Percentiles rank a stretch among this genome's conserved stretches.
phyloP scores from a whole-genome alignment of 1,284 basidiomycete species.

The Leccinum pachyderme region DNA sequence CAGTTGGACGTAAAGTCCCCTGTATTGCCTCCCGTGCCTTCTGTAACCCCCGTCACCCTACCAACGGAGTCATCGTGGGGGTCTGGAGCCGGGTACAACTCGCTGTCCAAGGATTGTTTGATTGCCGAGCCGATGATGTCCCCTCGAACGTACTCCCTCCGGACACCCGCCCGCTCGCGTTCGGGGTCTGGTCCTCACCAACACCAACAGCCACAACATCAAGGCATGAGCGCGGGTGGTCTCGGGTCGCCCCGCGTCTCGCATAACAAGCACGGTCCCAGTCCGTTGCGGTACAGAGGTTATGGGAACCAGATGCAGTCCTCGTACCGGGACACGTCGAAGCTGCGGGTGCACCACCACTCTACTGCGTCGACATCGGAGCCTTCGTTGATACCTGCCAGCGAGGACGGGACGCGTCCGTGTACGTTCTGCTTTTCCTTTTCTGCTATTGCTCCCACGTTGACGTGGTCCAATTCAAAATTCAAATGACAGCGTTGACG shows the following conservation, averaged over 20 bases:
- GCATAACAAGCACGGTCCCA: conserved; percentile 39
- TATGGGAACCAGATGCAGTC: conserved; percentile 36
- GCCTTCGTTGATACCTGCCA: conserved; percentile 62
- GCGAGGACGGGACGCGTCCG: conserved; percentile 43
- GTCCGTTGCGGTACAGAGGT: conserved; percentile 41
- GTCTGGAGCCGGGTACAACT: conserved; percentile 21
- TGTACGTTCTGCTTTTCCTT: conserved; percentile 39
- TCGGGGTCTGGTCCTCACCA: conserved; percentile 39
- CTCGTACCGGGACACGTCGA: conserved; percentile 45
- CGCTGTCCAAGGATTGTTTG: conserved; percentile 23
- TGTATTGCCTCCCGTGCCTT: conserved; percentile 17
- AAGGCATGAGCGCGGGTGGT: conserved; percentile 21
- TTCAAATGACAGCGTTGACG: conserved; percentile 29
- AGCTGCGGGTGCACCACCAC: conserved; percentile 53
- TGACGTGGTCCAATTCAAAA: conserved; percentile 19
- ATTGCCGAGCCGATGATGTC: conserved; percentile 46
- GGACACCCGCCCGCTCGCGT: conserved; percentile 38
- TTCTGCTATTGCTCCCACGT: conserved; percentile 7
- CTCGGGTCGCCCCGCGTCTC: conserved; percentile 26
- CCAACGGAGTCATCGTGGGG: conserved; percentile 35
- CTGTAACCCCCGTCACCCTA: conserved; percentile 36
- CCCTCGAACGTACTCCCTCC: conserved; percentile 57
- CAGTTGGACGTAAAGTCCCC: conserved; percentile 25
- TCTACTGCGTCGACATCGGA: conserved; percentile 75
- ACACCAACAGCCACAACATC: conserved; percentile 20